Conservation (phyloP, 768 basidiomycete species). For the Kwoniella sp. region DNA sequence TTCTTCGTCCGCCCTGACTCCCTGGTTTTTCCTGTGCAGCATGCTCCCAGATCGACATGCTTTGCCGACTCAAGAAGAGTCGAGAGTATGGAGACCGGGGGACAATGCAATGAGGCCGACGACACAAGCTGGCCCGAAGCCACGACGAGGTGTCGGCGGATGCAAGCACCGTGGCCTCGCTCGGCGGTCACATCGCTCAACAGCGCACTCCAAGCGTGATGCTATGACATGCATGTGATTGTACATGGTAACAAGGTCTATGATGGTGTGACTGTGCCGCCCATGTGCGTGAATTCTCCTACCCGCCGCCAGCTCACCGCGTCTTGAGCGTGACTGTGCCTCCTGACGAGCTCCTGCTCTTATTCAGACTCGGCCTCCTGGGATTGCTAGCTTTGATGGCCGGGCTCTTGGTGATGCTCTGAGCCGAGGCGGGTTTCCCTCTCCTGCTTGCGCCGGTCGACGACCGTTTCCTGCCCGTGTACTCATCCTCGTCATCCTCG, state of each 20-base stretch:
- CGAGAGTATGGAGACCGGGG: neutral
- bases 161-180: neutral
- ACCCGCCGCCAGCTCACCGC: neutral
- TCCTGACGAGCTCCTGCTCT: neutral
- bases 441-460: neutral
- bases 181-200: no score
- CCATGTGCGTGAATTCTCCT: neutral
- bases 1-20: no score
- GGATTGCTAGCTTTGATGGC: constrained; percentile 3
- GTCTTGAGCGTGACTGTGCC: neutral
- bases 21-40: neutral
- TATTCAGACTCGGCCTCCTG: constrained; percentile 2
- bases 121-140: neutral
- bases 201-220: no score
- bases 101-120: neutral
- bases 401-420: constrained; percentile 1
- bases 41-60: neutral
- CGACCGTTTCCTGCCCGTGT: neutral
- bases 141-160: neutral
- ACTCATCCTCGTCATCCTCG: constrained; percentile 5
- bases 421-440: neutral
- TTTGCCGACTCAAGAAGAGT: neutral
- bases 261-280: neutral
- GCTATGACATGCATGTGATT: neutral
- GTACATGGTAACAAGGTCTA: neutral